phyloP scores from a whole-genome alignment of 1,284 basidiomycete species.

The Jaminaea rosea region DNA sequence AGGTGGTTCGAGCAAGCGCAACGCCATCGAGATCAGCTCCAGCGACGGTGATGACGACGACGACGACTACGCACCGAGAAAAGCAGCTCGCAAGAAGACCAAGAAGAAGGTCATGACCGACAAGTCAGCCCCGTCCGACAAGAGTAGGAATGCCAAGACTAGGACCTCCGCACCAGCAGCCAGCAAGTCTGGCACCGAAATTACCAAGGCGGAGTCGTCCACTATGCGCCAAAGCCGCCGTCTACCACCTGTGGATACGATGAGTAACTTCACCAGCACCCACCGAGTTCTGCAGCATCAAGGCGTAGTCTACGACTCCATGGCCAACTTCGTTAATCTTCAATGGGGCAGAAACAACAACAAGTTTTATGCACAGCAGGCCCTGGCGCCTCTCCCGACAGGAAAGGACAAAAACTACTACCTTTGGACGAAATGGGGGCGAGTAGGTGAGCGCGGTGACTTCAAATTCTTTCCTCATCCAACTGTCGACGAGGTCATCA shows the following conservation, averaged over 20 bases:
- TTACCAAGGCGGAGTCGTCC: too few relatives aligned
- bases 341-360: not conserved
- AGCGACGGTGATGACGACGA: not conserved
- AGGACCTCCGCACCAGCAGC: not conserved
- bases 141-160: not conserved
- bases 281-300: not conserved
- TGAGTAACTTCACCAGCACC: too few relatives aligned
- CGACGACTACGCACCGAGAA: not conserved
- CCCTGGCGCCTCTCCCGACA: not conserved
- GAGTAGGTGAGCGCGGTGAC: not conserved
- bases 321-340: not conserved
- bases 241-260: too few relatives aligned
- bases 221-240: too few relatives aligned
- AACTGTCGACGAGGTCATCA: not conserved
- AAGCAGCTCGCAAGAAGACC: not conserved
- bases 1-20: too few relatives aligned
- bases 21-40: not conserved
- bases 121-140: not conserved
- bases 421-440: not conserved
- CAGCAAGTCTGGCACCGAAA: not conserved
- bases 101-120: not conserved
- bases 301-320: not conserved
- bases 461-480: not conserved
- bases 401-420: not conserved
- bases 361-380: not conserved